Base-by-base conservation (phyloP, 2,329 filamentous ascomycete genomes). In the Sporothrix dimorphospora region DNA sequence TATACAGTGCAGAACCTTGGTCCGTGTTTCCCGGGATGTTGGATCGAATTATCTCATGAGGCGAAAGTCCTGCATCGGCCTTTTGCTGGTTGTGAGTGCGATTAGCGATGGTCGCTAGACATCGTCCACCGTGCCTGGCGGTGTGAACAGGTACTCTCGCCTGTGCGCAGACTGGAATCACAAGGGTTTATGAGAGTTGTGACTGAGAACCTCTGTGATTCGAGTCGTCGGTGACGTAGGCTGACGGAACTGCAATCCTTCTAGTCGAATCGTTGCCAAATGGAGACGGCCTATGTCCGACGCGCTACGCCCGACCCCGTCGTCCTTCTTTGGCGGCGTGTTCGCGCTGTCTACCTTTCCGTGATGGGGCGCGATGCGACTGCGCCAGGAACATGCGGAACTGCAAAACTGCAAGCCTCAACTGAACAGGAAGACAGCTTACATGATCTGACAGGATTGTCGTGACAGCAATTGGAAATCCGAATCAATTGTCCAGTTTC, bases 301-400 rank as follows among this genome's bases (percentile, higher is more conserved):
- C 55, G 3, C 9, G 8, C 40, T 61, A 61, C 8, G 19, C 57
- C 57, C 57, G 57, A 34, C 30, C 30, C 30, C 30, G 6, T 34
- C 30, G 30, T 3, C 30, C 3, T 30, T 24, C 24, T 55, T 24
- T 6, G 14, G 34, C 30, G 30, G 57, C 55, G 19, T 40, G 16
- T 61, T 61, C 57, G 19, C 57, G 57, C 16, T 40, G 57, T 21
- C 19, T 30, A 61, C 40, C 57, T 34, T n/a, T 61, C 57, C 57
- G 19, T 61, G 57, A 40, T 19, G 57, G 7, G 30, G 4, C 51
- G 16, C 6, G 24, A 5, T 30, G 51, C 24, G 24, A 55, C 51
- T 24, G 30, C 6, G 19, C 4, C 19, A 21, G 47, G 16, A 49
- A 55, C 51, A 24, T 16, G 9, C 24, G 24, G 30, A 16, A 24